Base-by-base conservation (phyloP, 2,329 filamentous ascomycete species). In the Dendryphion nanum region DNA sequence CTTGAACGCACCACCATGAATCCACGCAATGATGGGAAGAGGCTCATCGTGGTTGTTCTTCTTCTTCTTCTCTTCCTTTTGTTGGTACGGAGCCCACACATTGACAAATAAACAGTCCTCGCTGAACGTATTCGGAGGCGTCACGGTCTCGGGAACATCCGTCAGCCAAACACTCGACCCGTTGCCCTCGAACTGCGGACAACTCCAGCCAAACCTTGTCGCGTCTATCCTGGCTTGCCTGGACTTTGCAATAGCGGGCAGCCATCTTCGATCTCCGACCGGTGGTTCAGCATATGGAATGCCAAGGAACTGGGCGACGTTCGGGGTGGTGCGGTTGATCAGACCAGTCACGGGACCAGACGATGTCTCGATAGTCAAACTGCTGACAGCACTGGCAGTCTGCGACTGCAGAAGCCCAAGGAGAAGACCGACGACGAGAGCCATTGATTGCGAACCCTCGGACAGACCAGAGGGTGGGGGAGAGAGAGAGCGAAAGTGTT, bases 41-140 rank as follows among this genome's bases (percentile, higher is more conserved):
- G 51, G 12, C 40, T 53, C 19, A n/a, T n/a, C n/a, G n/a, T n/a
- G n/a, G n/a, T n/a, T n/a, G 43, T 52, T 44, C 4, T 13, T 33
- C 5, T 42, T 45, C 16, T 33, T 30, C n/a, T 29, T 37, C 7
- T 38, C 29, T 2, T 46, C 19, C 28, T 30, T 36, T 7, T 38
- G 30, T 1, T 45, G 24, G 32, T 20, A 48, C 6, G 70, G 70
- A 3, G 69, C 54, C 72, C 73, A 76, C 6, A 76, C 51, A 26
- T 69, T 70, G 10, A 74, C 52, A 8, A 64, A 66, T 17, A 76
- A 52, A 38, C 73, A 77, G 41, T 76, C 73, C 44, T 74, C 71
- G 6, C 57, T 50, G 2, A 54, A 48, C 10, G 10, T n/a, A 10
- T 50, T 56, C 5, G 35, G 32, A 1, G 51, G 54, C 10, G 48